A percentile compares a stretch with the other conserved stretches of the same genome.
These are phyloP conservation scores for Perilla frutescens DNA, from an alignment of 257 asterid genomes.

Conservation along the genomic window DNA sequence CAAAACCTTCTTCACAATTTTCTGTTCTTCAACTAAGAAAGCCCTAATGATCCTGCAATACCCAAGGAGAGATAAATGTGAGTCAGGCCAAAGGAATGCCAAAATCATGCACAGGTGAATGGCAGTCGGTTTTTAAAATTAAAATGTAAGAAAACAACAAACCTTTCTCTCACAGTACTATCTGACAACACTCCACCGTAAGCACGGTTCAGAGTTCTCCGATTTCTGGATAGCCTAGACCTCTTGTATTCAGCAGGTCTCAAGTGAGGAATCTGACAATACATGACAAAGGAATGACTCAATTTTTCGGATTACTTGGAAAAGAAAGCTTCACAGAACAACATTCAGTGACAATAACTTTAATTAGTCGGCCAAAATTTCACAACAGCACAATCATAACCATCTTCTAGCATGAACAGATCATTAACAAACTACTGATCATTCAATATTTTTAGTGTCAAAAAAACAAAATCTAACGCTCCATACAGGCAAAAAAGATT, in stretches of 20 bases:
- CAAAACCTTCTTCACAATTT: too few species aligned
- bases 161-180: too few species aligned
- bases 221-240: too few species aligned
- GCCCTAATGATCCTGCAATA: too few species aligned
- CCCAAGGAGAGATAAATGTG: too few species aligned
- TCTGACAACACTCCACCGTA: too few species aligned
- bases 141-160: too few species aligned
- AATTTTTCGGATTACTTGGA: not conserved
- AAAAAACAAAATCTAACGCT: not conserved
- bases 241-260: too few species aligned
- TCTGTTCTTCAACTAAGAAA: too few species aligned
- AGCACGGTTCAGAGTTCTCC: too few species aligned
- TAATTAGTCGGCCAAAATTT: not conserved
- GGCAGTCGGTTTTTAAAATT: not conserved
- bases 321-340: too few species aligned
- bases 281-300: not conserved
- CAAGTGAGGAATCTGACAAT: constrained; percentile 59
- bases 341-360: not conserved
- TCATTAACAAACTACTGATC: not conserved
- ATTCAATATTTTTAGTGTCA: not conserved
- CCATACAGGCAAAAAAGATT: not conserved
- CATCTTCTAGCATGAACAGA: not conserved
- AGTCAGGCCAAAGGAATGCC: not conserved
- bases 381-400: not conserved
- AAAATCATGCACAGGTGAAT: not conserved